Evolutionary conservation across 2,329 filamentous ascomycete genomes (phyloP).

Genomic region (Fusarium tjaetaba): DNA sequence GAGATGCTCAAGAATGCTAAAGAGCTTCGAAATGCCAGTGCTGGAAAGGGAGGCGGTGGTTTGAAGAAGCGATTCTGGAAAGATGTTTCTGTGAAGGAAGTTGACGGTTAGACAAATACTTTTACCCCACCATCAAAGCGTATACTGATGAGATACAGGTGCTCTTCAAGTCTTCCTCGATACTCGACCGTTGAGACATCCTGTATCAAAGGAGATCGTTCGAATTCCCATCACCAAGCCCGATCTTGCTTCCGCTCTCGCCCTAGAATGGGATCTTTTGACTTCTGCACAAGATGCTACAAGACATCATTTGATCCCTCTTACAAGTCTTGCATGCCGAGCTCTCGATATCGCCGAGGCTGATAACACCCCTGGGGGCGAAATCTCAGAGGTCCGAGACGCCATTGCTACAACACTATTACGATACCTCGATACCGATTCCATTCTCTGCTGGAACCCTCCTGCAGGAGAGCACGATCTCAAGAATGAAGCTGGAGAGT

Average conservation of each 20-base stretch:
- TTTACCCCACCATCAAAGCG: neutral
- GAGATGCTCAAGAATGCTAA: constrained; percentile 64
- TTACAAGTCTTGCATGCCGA: constrained; percentile 86
- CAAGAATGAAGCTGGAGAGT: constrained; percentile 61
- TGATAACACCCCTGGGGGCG: constrained; percentile 56
- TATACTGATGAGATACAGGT: constrained; percentile 46
- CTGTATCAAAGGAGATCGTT: constrained; percentile 75
- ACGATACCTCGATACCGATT: constrained; percentile 92
- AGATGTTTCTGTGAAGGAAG: constrained; percentile 76
- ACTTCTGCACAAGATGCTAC: constrained; percentile 84
- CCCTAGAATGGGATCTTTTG: constrained; percentile 92
- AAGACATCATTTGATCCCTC: constrained; percentile 86
- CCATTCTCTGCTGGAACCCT: constrained; percentile 87
- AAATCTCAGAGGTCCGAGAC: constrained; percentile 64
- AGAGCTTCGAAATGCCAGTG: constrained; percentile 54
- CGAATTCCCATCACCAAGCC: constrained; percentile 79
- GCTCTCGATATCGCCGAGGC: constrained; percentile 82
- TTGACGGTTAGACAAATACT: constrained; percentile 61
- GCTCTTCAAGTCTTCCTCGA: constrained; percentile 78
- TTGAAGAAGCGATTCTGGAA: constrained; percentile 87
- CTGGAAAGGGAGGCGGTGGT: constrained; percentile 54
- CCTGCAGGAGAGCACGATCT: constrained; percentile 60
- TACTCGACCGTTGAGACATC: constrained; percentile 79
- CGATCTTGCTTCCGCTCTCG: constrained; percentile 84
- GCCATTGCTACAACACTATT: constrained; percentile 75